Evolutionary conservation across 148 eudicot genomes (phyloP).

Genomic region (Hydrangea macrophylla): DNA sequence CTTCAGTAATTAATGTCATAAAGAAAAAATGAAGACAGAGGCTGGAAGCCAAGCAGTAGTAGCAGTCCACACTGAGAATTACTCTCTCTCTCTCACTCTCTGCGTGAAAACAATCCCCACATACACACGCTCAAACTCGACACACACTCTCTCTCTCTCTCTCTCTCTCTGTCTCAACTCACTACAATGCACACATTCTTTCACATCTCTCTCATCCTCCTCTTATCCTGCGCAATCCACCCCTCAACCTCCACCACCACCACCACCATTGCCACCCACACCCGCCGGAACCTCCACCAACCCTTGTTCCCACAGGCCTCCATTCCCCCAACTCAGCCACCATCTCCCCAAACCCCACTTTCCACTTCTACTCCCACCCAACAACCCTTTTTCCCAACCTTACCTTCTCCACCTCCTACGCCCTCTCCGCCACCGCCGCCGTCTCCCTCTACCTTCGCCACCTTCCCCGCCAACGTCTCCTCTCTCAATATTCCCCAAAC

Average conservation of each 20-base stretch:
- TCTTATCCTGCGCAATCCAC: constrained; percentile 9
- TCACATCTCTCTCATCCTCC: constrained; percentile 22
- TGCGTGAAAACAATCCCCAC: constrained; percentile 8
- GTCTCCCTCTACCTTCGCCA: constrained; percentile 40
- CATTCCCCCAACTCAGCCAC: constrained; percentile 34
- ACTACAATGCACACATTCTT: constrained; percentile 5
- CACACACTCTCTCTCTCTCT: neutral
- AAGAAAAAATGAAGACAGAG: no score
- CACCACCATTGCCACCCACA: constrained; percentile 16
- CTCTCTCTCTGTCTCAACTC: constrained; percentile 13
- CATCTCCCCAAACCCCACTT: constrained; percentile 44
- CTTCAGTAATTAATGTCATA: no score
- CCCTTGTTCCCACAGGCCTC: constrained; percentile 65
- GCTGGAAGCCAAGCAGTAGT: no score
- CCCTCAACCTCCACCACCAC: constrained; percentile 17
- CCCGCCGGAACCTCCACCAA: constrained; percentile 85
- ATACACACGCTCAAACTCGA: no score
- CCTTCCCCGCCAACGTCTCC: constrained; percentile 91
- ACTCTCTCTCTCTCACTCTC: neutral
- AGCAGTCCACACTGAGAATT: no score
- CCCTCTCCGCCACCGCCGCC: constrained; percentile 21
- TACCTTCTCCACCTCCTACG: constrained; percentile 57
- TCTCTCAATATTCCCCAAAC: constrained; percentile 62
- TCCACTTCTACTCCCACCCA: constrained; percentile 39
- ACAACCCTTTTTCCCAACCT: constrained; percentile 59